phyloP scores from a whole-genome alignment of 768 basidiomycete genomes.

The Tubosaeta brunneosetosa region DNA sequence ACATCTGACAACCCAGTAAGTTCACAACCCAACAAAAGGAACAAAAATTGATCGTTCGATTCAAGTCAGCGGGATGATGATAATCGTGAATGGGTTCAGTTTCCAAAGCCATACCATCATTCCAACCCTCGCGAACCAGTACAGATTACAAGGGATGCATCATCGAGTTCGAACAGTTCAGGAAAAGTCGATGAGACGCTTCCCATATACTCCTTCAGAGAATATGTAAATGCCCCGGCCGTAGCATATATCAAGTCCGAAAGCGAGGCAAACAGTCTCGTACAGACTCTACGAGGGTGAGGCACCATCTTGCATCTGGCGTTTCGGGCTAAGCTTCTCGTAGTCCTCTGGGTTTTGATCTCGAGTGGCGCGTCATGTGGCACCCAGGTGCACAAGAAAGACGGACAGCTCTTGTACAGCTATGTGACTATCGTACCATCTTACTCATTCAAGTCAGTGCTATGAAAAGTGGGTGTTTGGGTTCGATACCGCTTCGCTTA shows the following conservation, averaged over 20 bases:
- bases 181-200: constrained; percentile 8
- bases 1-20: constrained; percentile 9
- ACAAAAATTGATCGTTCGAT: neutral
- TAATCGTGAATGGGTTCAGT: neutral
- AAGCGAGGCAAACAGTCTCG: constrained; percentile 39
- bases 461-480: constrained; percentile 38
- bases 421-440: constrained; percentile 40
- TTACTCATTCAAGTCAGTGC: constrained; percentile 45
- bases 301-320: neutral
- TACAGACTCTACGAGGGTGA: constrained; percentile 35
- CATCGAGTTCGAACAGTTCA: constrained; percentile 1
- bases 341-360: constrained; percentile 48
- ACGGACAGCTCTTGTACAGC: constrained; percentile 42
- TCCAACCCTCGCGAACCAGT: neutral
- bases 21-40: neutral
- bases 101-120: neutral
- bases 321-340: neutral
- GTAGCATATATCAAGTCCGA: constrained; percentile 40
- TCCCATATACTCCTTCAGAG: constrained; percentile 37
- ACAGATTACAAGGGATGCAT: neutral
- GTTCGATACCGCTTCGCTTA: neutral
- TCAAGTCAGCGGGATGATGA: neutral
- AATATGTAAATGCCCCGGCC: constrained; percentile 26
- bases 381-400: constrained; percentile 30
- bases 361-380: constrained; percentile 44